phyloP scores from a whole-genome alignment of 139 green algal species.

The Medakamo hakoo region DNA sequence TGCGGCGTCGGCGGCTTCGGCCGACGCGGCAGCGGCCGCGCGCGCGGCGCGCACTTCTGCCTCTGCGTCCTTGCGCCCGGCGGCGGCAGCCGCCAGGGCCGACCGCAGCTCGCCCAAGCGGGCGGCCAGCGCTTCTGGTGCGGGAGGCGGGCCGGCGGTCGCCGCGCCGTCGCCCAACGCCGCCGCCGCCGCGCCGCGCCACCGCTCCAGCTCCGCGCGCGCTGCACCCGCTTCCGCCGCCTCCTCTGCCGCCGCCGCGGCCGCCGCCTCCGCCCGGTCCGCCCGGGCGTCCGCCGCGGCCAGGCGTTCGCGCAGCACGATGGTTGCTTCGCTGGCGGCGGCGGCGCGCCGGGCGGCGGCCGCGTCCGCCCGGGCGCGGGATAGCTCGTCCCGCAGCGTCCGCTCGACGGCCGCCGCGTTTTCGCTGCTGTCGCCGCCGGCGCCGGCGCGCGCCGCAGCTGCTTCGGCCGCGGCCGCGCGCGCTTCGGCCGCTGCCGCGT shows the following conservation, averaged over 20 bases:
- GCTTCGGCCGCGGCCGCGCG: not conserved
- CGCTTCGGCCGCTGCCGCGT: too few species aligned
- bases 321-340: not conserved
- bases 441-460: too few species aligned
- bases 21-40: not conserved
- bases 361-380: slow-evolving; percentile 12
- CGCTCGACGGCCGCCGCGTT: not conserved
- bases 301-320: slow-evolving; percentile 11
- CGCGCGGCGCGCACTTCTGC: not conserved
- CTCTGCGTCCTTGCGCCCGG: not conserved
- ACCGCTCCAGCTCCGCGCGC: not conserved
- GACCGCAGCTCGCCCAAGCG: not conserved
- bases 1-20: not conserved
- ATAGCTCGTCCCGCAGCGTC: not conserved
- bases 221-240: not conserved
- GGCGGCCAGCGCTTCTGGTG: not conserved
- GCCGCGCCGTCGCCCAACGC: not conserved
- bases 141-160: too few species aligned
- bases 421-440: not conserved
- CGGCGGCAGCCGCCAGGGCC: too few species aligned
- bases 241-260: not conserved
- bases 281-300: slow-evolving; percentile 5
- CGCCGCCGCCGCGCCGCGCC: not conserved
- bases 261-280: slow-evolving; percentile 5
- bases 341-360: too few species aligned